Conservation (phyloP, 495 filamentous ascomycete genomes). For the Usnea hakonensis region DNA sequence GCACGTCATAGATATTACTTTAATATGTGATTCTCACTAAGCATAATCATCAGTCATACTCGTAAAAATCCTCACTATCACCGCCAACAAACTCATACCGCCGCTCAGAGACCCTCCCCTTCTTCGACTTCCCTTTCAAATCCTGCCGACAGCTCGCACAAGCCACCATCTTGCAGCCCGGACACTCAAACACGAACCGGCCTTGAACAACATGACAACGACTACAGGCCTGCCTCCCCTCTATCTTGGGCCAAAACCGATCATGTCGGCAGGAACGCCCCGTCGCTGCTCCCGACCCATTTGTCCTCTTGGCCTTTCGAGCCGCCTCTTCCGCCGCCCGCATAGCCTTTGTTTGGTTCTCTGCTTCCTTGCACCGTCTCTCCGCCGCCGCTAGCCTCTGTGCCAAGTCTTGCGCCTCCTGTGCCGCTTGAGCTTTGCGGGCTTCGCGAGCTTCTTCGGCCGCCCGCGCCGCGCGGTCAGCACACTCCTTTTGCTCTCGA, state of each 20-base stretch:
- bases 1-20: not conserved
- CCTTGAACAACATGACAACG: not conserved
- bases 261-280: not conserved
- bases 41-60: not conserved
- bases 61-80: not conserved
- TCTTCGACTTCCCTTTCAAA: not conserved
- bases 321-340: not conserved
- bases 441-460: constrained; percentile 8
- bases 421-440: constrained; percentile 9
- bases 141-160: constrained; percentile 11
- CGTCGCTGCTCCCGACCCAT: not conserved
- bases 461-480: not conserved
- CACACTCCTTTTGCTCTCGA: not conserved
- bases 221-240: constrained; percentile 9
- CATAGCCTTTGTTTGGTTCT: not conserved
- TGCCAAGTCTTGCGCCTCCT: constrained; percentile 7
- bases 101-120: not conserved
- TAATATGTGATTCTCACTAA: not conserved
- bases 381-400: constrained; percentile 2
- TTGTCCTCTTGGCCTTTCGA: not conserved
- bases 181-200: constrained; percentile 13
- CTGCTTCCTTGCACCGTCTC: not conserved
- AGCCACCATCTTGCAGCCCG: constrained; percentile 7
- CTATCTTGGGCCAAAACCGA: constrained; percentile 8
- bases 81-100: not conserved